phyloP scores from a whole-genome alignment of 116 monocot species.

The Dioscorea cayenensis region DNA sequence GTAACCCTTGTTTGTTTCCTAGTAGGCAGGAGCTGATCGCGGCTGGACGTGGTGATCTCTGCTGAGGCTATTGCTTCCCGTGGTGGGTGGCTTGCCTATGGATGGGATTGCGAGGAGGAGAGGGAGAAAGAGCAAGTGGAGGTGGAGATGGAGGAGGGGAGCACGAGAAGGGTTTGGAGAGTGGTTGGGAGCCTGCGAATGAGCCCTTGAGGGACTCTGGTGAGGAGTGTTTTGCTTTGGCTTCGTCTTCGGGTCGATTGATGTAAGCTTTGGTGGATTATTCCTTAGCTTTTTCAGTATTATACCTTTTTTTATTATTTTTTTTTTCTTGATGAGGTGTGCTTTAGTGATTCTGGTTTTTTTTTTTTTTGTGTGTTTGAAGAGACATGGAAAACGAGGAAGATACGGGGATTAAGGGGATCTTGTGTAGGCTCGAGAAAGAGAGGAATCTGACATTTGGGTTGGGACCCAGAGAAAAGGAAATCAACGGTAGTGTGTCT shows the following conservation, averaged over 20 bases:
- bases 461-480: not conserved
- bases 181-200: not conserved
- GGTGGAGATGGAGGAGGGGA: not conserved
- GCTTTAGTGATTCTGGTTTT: not conserved
- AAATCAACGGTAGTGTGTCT: not conserved
- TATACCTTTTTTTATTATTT: conserved; percentile 1
- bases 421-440: conserved; percentile 42
- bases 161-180: conserved; percentile 1
- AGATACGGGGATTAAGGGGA: conserved; percentile 38
- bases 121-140: not conserved
- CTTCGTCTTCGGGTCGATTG: conserved; percentile 24
- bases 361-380: conserved; percentile 8
- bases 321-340: not conserved
- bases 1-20: conserved; percentile 40
- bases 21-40: conserved; percentile 39
- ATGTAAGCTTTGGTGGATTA: conserved; percentile 7
- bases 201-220: not conserved
- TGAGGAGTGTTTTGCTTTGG: conserved; percentile 1
- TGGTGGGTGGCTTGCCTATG: conserved; percentile 63
- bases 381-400: conserved; percentile 14
- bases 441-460: conserved; percentile 30
- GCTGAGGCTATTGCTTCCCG: conserved; percentile 31
- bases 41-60: conserved; percentile 46
- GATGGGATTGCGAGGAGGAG: conserved; percentile 45
- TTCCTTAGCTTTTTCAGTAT: not conserved